These are phyloP conservation scores for Coccomyxa sp. DNA, from an alignment of 139 green algal genomes.

Conservation along the genomic window DNA sequence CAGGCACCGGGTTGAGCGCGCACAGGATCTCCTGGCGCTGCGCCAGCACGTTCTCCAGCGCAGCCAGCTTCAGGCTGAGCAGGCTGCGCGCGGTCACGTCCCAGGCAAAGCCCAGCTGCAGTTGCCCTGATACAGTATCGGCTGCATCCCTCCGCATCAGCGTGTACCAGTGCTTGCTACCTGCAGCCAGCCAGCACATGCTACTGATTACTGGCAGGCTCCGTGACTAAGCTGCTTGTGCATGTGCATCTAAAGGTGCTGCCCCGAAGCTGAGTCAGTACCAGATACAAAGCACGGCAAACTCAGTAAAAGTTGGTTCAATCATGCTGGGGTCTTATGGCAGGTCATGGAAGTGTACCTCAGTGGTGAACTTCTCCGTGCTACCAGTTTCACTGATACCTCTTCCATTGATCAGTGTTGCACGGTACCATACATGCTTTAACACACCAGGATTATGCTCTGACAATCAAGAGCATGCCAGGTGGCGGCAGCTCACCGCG, in stretches of 20 bases:
- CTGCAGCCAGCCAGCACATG: slow-evolving; percentile 6
- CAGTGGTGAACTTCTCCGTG: too few species aligned
- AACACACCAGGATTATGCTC: too few species aligned
- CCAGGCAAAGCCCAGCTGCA: slow-evolving; percentile 66
- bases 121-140: slow-evolving; percentile 39
- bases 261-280: neutral
- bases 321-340: too few species aligned
- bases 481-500: neutral
- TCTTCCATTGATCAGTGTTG: too few species aligned
- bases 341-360: too few species aligned
- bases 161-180: slow-evolving; percentile 36
- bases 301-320: too few species aligned
- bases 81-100: slow-evolving; percentile 68
- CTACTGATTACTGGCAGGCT: neutral
- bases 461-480: too few species aligned
- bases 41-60: slow-evolving; percentile 64
- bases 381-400: too few species aligned
- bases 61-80: slow-evolving; percentile 62
- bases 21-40: slow-evolving; percentile 60
- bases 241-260: neutral
- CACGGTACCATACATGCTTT: too few species aligned
- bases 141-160: slow-evolving; percentile 37
- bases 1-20: neutral
- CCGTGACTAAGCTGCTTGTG: neutral
- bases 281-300: neutral